These are phyloP conservation scores for Suhomyces xylopsoci DNA, from an alignment of 805 yeast species.

Conservation along the genomic window DNA sequence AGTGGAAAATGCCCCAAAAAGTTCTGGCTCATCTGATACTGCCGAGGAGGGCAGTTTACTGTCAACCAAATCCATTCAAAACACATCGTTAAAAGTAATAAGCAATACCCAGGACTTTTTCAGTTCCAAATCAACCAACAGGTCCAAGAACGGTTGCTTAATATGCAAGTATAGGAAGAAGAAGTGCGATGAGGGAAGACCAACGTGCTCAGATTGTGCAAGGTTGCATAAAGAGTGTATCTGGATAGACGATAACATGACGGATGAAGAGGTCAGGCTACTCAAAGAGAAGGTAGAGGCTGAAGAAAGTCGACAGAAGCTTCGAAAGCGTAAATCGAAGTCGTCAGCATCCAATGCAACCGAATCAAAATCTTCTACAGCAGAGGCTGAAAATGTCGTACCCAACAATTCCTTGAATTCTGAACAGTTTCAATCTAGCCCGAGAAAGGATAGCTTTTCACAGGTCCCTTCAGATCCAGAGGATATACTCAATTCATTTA, in stretches of 20 bases:
- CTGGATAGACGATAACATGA: constrained; percentile 47
- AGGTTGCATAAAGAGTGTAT: constrained; percentile 47
- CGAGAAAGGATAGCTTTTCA: neutral
- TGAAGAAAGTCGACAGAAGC: constrained; percentile 40
- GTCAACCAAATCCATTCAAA: neutral
- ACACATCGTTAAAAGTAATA: constrained; percentile 12
- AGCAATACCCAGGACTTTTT: constrained; percentile 13
- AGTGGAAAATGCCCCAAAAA: neutral
- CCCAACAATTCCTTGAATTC: neutral
- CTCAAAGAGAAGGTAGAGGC: constrained; percentile 36
- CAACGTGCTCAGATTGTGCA: constrained; percentile 49
- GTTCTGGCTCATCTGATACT: neutral
- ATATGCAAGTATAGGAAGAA: constrained; percentile 68
- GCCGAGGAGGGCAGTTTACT: neutral
- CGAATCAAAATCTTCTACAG: neutral
- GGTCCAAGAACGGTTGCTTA: constrained; percentile 61
- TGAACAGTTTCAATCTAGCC: neutral
- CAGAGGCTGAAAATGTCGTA: neutral
- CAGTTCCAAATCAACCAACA: constrained; percentile 21
- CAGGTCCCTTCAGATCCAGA: neutral
- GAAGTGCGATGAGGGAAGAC: constrained; percentile 50
- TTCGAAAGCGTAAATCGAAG: constrained; percentile 34
- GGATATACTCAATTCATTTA: neutral
- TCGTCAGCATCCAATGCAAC: neutral
- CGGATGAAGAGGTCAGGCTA: constrained; percentile 31